phyloP scores from a whole-genome alignment of 2,329 filamentous ascomycete species.

The Epichloe festucae region DNA sequence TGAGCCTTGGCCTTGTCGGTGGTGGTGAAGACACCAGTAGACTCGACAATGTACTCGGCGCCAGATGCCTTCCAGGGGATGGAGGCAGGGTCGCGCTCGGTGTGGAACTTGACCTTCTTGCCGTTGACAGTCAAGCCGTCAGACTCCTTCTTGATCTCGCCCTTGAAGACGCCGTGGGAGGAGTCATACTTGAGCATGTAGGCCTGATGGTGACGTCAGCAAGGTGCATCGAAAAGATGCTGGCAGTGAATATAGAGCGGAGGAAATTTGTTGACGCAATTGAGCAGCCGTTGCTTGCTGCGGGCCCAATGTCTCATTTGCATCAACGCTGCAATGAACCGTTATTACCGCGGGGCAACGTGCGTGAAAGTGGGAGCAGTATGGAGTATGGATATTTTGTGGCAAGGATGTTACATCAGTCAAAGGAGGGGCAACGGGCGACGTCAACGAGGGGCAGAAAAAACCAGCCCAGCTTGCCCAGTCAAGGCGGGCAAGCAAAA shows the following conservation, averaged over 20 bases:
- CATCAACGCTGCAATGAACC: background rate
- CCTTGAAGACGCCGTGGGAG: slow-evolving; percentile 94
- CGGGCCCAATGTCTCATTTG: too few relatives aligned
- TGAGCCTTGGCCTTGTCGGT: slow-evolving; percentile 89
- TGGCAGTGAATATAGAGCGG: background rate
- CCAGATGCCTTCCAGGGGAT: slow-evolving; percentile 86
- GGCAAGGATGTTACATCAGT: background rate
- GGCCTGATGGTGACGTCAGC: slow-evolving; percentile 40
- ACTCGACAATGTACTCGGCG: slow-evolving; percentile 92
- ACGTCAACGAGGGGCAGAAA: slow-evolving; percentile 5
- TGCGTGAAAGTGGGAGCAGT: background rate
- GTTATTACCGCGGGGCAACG: background rate
- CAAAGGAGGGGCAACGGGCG: slow-evolving; percentile 8
- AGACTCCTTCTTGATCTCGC: slow-evolving; percentile 59
- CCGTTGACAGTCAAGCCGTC: slow-evolving; percentile 77
- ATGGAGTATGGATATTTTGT: background rate
- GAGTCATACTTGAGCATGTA: slow-evolving; percentile 99
- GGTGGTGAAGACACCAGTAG: slow-evolving; percentile 98
- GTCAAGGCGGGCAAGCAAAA: background rate
- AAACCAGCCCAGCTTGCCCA: background rate
- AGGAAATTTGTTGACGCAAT: background rate
- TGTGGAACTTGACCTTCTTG: slow-evolving; percentile 92
- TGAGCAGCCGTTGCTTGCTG: background rate
- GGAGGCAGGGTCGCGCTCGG: slow-evolving; percentile 73
- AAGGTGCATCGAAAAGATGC: background rate